Evolutionary conservation across 2,329 filamentous ascomycete species (phyloP).

Genomic region (Ceratocystis cacaofunesta): DNA sequence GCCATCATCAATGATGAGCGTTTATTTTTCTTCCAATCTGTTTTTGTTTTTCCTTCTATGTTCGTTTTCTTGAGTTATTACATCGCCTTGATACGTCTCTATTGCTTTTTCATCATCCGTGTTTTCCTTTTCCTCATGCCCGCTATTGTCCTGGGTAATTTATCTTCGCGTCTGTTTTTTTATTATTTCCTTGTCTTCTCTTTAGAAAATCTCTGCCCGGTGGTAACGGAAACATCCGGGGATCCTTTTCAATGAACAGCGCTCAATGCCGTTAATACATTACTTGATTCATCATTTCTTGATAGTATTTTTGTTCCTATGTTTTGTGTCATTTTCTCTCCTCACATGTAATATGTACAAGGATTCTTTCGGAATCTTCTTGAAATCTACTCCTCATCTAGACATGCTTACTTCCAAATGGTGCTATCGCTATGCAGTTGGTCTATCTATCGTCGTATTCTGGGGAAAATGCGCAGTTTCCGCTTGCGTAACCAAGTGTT

Average conservation of each 20-base stretch:
- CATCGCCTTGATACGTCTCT: background rate
- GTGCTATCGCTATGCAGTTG: too few species aligned
- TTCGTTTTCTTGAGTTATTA: background rate
- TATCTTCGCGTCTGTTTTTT: background rate
- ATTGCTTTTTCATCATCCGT: background rate
- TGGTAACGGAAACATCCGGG: constrained; percentile 6
- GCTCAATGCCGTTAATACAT: constrained; percentile 2
- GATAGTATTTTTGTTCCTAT: background rate
- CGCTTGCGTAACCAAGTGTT: too few species aligned
- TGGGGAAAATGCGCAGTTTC: too few species aligned
- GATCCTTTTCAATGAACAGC: background rate
- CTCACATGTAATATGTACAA: background rate
- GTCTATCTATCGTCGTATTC: too few species aligned
- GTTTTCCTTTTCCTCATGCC: background rate
- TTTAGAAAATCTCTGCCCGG: background rate
- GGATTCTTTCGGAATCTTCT: too few species aligned
- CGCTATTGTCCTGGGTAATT: constrained; percentile 1
- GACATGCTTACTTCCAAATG: too few species aligned
- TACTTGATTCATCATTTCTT: background rate
- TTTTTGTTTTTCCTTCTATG: constrained; percentile 5
- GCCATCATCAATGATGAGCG: background rate
- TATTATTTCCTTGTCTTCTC: background rate
- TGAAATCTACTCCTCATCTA: too few species aligned
- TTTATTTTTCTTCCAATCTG: constrained; percentile 8
- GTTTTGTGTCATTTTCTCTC: too few species aligned